phyloP scores from a whole-genome alignment of 2,329 filamentous ascomycete species.

The Fusarium xylarioides region DNA sequence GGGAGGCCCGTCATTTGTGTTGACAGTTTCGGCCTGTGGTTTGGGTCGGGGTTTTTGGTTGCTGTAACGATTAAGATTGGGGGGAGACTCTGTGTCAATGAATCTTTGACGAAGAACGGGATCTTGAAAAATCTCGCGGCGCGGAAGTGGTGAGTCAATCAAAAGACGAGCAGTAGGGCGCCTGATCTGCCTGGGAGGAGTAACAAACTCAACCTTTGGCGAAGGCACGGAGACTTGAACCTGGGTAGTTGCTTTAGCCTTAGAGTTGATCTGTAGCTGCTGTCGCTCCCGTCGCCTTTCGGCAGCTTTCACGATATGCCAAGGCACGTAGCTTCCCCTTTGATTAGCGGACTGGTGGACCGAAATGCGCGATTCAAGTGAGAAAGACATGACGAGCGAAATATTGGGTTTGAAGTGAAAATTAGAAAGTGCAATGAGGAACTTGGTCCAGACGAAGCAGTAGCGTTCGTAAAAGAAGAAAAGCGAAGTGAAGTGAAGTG shows the following conservation, averaged over 20 bases:
- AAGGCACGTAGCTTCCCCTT: slow-evolving; percentile 14
- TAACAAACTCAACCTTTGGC: slow-evolving; percentile 4
- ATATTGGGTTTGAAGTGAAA: neutral
- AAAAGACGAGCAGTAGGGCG: slow-evolving; percentile 17
- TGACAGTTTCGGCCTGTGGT: neutral
- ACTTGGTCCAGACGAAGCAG: slow-evolving; percentile 1
- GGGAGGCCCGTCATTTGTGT: neutral
- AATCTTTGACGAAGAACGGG: slow-evolving; percentile 8
- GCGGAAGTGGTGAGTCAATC: slow-evolving; percentile 23
- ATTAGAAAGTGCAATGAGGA: neutral
- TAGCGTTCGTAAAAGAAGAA: neutral
- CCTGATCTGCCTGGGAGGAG: slow-evolving; percentile 22
- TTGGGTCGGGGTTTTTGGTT: neutral
- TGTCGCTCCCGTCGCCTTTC: slow-evolving; percentile 15
- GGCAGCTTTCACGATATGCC: slow-evolving; percentile 9
- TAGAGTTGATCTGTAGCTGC: slow-evolving; percentile 2
- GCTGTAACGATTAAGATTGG: neutral
- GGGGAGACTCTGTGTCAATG: slow-evolving; percentile 9
- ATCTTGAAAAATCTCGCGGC: slow-evolving; percentile 18
- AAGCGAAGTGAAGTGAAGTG: neutral
- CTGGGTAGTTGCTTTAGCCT: neutral
- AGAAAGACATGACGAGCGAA: slow-evolving; percentile 16
- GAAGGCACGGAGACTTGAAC: neutral
- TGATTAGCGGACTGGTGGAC: slow-evolving; percentile 17
- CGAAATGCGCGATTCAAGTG: slow-evolving; percentile 1